A percentile compares a stretch with the other conserved stretches of the same genome.
These are phyloP conservation scores for Amesomyces nigricolor DNA, from an alignment of 2,329 filamentous ascomycete genomes.

Conservation along the genomic window DNA sequence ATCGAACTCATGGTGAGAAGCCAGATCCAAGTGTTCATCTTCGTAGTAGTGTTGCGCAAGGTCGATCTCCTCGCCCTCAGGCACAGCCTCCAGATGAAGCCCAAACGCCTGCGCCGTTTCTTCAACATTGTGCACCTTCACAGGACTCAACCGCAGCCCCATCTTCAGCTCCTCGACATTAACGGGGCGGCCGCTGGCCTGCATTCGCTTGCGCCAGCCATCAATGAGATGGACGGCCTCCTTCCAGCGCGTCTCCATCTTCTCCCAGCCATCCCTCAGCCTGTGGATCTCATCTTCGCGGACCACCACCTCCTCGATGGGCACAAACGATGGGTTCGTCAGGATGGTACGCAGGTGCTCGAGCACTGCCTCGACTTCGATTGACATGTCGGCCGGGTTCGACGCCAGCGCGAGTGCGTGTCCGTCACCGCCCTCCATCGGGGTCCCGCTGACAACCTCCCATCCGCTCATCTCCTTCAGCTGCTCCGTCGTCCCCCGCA, in stretches of 20 bases:
- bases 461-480: slow-evolving; percentile 65
- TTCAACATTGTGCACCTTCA: slow-evolving; percentile 48
- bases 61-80: slow-evolving; percentile 38
- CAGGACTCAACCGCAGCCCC: slow-evolving; percentile 59
- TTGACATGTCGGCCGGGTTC: slow-evolving; percentile 59
- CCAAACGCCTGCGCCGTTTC: slow-evolving; percentile 39
- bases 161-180: slow-evolving; percentile 63
- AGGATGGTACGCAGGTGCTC: slow-evolving; percentile 77
- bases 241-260: slow-evolving; percentile 86
- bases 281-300: slow-evolving; percentile 85
- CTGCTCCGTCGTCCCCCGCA: slow-evolving; percentile 64
- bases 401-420: slow-evolving; percentile 33
- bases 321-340: slow-evolving; percentile 93
- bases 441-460: slow-evolving; percentile 29
- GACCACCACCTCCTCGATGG: slow-evolving; percentile 88
- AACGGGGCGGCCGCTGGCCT: slow-evolving; percentile 61
- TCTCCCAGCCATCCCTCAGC: slow-evolving; percentile 80
- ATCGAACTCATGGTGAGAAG: slow-evolving; percentile 32
- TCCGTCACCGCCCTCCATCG: slow-evolving; percentile 22
- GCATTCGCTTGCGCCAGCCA: slow-evolving; percentile 81
- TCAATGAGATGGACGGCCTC: slow-evolving; percentile 90
- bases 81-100: slow-evolving; percentile 38
- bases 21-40: slow-evolving; percentile 37
- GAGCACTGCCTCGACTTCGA: slow-evolving; percentile 70
- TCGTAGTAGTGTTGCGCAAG: slow-evolving; percentile 30